Base-by-base conservation (phyloP, 768 basidiomycete genomes). In the Coprinellus micaceus region DNA sequence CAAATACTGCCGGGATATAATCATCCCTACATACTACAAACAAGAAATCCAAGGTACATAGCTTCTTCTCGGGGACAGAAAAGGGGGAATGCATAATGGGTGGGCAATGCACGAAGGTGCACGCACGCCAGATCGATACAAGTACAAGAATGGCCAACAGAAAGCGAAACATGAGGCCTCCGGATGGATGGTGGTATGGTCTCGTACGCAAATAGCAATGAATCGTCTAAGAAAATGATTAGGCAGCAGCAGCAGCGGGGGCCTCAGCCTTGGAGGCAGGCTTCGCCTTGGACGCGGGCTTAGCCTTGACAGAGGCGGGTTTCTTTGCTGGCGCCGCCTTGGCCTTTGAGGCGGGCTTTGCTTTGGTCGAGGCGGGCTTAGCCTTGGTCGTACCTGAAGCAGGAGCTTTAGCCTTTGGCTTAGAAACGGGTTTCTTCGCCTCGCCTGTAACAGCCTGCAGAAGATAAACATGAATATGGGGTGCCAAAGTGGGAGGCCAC, bases 401-500 rank as follows among this genome's bases (percentile, higher is more conserved):
- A 22, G 66, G 61, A n/a, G n/a, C n/a, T 49, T 67, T 72, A 26
- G 66, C 60, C 61, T 69, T 67, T 25, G 76, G 57, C 5, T 72
- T 61, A 13, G 69, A 59, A 24, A 52, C 58, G 2, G 72, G 62
- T 57, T 76, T 76, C 65, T 77, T 77, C 10, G 68, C 57, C 40
- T 72, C 73, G 26, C 73, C 75, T n/a, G 63, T 74, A 22, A 75
- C 66, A 44, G 75, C 60, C 77, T 77, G 53, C 17, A 44, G 30
- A 9, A 36, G 13, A 29, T 22, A 9, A 43, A 28, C 29, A 40
- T 51, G 48, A 50, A 48, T 30, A 21, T 1, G 29, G 56, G 41
- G 47, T 45, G 21, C 47, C 28, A 5, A 36, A 44, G 19, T n/a
- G 22, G 12, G 25, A 37, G 6, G 48, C n/a, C 29, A 39, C 29